Evolutionary conservation across 2,329 filamentous ascomycete species (phyloP).

Genomic region (Sclerotinia minor): DNA sequence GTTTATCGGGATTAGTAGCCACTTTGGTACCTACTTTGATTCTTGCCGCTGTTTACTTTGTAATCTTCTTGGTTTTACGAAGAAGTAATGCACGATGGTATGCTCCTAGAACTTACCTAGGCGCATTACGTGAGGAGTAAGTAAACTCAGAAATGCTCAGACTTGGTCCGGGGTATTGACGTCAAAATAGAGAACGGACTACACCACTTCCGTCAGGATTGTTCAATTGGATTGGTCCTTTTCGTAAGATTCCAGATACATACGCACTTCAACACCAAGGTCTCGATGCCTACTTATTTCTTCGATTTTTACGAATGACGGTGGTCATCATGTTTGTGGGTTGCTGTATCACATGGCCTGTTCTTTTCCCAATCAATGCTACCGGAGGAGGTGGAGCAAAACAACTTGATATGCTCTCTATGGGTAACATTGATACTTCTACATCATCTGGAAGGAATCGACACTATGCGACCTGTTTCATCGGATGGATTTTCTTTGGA

Average conservation of each 20-base stretch:
- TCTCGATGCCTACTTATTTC: constrained; percentile 86
- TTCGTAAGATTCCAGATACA: constrained; percentile 70
- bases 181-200: constrained; percentile 52
- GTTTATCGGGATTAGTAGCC: constrained; percentile 47
- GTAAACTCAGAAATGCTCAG: constrained; percentile 11
- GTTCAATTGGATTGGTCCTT: constrained; percentile 66
- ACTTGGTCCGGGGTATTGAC: constrained; percentile 27
- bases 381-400: constrained; percentile 67
- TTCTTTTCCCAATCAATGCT: constrained; percentile 81
- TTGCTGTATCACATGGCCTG: constrained; percentile 79
- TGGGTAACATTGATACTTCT: constrained; percentile 68
- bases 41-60: constrained; percentile 48
- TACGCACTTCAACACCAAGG: constrained; percentile 88
- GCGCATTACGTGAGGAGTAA: constrained; percentile 49
- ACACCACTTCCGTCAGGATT: constrained; percentile 60
- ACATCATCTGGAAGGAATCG: constrained; percentile 55
- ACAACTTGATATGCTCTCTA: constrained; percentile 76
- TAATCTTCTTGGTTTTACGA: constrained; percentile 52
- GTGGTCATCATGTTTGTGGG: constrained; percentile 81
- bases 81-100: constrained; percentile 52
- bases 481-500: constrained; percentile 76
- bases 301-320: constrained; percentile 81
- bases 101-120: constrained; percentile 56
- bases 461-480: constrained; percentile 77
- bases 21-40: constrained; percentile 50